Conservation (phyloP, 148 eudicot species). For the Chenopodium formosanum region DNA sequence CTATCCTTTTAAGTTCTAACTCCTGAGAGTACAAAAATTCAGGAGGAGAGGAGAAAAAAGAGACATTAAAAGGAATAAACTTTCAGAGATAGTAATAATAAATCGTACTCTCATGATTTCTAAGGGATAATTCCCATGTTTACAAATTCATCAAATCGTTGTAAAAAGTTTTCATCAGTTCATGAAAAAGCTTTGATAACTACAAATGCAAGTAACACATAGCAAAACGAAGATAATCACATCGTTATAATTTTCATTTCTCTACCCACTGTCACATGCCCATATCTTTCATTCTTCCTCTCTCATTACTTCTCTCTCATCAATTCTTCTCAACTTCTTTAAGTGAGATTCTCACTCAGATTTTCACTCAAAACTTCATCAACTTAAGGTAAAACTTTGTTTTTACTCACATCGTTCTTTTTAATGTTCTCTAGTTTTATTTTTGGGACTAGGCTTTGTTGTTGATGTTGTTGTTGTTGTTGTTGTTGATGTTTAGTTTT, state of each 20-base stretch:
- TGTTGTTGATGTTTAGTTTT: no score
- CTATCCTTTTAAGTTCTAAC: background rate
- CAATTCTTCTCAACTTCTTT: no score
- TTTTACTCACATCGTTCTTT: no score
- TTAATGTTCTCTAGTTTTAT: no score
- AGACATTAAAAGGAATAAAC: background rate
- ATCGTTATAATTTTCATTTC: background rate
- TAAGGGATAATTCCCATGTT: background rate
- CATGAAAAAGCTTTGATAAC: background rate
- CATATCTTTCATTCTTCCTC: no score
- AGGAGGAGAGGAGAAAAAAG: background rate
- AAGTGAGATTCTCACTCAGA: no score
- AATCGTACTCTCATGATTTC: background rate
- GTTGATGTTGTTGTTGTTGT: no score
- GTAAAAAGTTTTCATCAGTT: background rate
- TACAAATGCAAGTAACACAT: background rate
- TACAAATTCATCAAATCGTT: background rate
- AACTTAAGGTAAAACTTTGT: no score
- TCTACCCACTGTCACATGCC: no score
- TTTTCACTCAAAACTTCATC: no score
- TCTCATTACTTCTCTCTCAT: no score
- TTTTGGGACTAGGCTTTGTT: no score
- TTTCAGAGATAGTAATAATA: background rate
- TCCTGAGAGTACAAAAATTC: background rate
- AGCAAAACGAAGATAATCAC: constrained; percentile 4